phyloP scores from a whole-genome alignment of 768 basidiomycete species.

The Sistotremastrum niveocremeum region DNA sequence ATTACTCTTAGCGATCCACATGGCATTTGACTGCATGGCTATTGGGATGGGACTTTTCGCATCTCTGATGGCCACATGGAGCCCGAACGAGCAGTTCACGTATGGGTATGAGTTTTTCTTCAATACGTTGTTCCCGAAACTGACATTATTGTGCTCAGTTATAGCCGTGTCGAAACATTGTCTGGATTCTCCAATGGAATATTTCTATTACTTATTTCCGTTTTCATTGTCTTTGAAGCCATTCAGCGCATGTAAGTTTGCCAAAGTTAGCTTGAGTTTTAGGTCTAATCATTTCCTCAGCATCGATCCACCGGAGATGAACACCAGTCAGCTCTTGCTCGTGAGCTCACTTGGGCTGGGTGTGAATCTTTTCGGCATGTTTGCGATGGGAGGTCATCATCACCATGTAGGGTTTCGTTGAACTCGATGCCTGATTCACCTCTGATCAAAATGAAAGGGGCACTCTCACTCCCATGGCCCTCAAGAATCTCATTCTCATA shows the following conservation, averaged over 20 bases:
- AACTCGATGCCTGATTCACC: neutral
- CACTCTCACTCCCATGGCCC: constrained; percentile 39
- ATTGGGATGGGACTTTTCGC: constrained; percentile 92
- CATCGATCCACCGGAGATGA: constrained; percentile 94
- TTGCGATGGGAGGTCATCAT: constrained; percentile 93
- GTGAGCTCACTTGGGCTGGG: constrained; percentile 82
- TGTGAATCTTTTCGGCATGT: constrained; percentile 97
- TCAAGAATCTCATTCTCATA: constrained; percentile 14
- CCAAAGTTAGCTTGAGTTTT: neutral
- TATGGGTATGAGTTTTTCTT: constrained; percentile 57
- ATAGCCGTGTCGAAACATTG: constrained; percentile 90
- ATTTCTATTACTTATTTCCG: constrained; percentile 83
- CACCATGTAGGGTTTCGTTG: constrained; percentile 47
- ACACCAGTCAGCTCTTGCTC: constrained; percentile 79
- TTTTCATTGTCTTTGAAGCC: constrained; percentile 98
- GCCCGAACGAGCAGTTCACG: constrained; percentile 85
- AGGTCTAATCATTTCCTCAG: constrained; percentile 22
- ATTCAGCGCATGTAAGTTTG: constrained; percentile 73
- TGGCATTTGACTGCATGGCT: constrained; percentile 98
- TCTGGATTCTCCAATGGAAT: constrained; percentile 98
- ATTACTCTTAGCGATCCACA: constrained; percentile 71
- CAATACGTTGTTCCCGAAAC: constrained; percentile 1
- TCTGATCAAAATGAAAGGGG: constrained; percentile 20
- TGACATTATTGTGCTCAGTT: constrained; percentile 30
- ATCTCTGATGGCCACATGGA: constrained; percentile 97